Evolutionary conservation across 2,329 filamentous ascomycete species (phyloP), one percentile per base, ranked within the genome.

Genomic region (Aureobasidium sp.): DNA sequence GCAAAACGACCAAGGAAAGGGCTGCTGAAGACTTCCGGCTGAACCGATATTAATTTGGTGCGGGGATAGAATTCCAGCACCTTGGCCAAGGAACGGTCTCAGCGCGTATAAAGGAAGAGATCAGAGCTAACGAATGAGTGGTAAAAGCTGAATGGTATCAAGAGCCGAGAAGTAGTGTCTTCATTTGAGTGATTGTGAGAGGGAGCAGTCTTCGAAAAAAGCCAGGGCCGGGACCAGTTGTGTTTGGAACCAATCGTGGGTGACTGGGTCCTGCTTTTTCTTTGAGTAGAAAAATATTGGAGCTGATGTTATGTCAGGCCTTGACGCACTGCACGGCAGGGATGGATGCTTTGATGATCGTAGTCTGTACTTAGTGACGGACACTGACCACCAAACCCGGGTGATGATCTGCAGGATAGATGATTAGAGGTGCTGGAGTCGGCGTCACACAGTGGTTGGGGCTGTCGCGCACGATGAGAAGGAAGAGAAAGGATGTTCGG

Each of bases 261-360:
- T 44, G 41, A 44, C 20, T 15, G 51, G 36, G 42, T 48, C 52
- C 17, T 27, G 52, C 20, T 25, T 48, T 55, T 42, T 51, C 31
- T 62, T 51, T 42, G 44, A 11, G 45, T 14, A 42, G 22, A 39
- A 15, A 48, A 44, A 44, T 48, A 31, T 17, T 47, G 45, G 53
- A 36, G 47, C 53, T 44, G 29, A 37, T 57, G 55, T 37, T 48
- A 48, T 48, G 41, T 51, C 34, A 51, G 51, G 11, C 51, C 60
- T 62, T 62, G 60, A 62, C 60, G 60, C 51, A 56, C 57, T 56
- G 34, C 51, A 42, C 60, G 49, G 60, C 60, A 62, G 42, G 60
- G 60, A 56, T 61, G 47, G 60, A 48, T 61, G 47, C 39, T 37
- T 37, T 53, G 59, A 44, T 62, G 60, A 62, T 62, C 60, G 31